Evolutionary conservation across 179 eudicot species (phyloP), one percentile per base, ranked within the genome.

Genomic region (Beta corolliflora): DNA sequence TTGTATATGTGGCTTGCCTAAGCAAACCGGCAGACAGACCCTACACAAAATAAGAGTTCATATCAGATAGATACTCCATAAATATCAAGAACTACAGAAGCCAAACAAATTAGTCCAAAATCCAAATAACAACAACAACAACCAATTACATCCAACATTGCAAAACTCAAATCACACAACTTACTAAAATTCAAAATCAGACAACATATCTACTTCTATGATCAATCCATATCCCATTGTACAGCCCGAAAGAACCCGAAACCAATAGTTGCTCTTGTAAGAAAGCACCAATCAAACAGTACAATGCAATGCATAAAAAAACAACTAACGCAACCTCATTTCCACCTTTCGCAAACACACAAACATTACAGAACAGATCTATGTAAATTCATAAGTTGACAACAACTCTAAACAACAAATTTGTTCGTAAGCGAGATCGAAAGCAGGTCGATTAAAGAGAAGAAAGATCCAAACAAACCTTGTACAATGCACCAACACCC

Each of bases 1-100:
- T 89, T 31, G 92, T 89, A 54, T 88, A 89, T 5, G 92, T 89
- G 53, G 91, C 92, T 86, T 89, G 92, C 82, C 92, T 85, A 59
- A 88, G 84, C 79, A 89, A 85, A 36, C 91, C 92, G 67, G 92
- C 92, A 50, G 92, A 89, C 25, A 89, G 83, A 81, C 92, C 92
- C 92, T 89, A 77, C 61, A 66, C 59, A 84, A 77, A 63, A 9
- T 36, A 54, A 46, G 46, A 81, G 21, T 9, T 18, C 11, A 78
- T 31, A 50, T 48, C 25, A 73, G 19, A 65, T 18, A 0, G 10
- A 19, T 5, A 3, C 16, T 3, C 25, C 23, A 50, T 5, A 23
- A 66, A 66, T 21, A 48, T 9, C 6, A 54, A 23, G 53, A 3
- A 13, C 25, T 45, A 72, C n/a, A 50, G 23, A 68, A 56, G 16